phyloP scores from a whole-genome alignment of 1,139 yeast genomes.

The Blastobotrys illinoisensis region DNA sequence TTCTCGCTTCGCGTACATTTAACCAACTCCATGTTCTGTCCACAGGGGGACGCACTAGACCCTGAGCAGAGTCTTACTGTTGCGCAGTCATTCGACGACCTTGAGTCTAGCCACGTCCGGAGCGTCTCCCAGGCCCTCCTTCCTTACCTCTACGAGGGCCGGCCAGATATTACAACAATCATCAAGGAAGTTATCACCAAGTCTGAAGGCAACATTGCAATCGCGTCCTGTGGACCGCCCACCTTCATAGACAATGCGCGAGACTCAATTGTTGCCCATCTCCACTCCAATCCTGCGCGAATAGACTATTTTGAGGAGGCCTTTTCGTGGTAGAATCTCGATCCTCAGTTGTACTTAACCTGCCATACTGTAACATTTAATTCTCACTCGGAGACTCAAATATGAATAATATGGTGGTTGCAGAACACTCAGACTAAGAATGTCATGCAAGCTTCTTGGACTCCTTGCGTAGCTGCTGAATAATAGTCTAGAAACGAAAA shows the following conservation, averaged over 20 bases:
- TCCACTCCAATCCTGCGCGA: constrained; percentile 22
- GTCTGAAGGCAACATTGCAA: constrained; percentile 32
- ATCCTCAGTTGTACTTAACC: too few relatives aligned
- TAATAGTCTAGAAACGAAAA: neutral
- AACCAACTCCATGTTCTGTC: neutral
- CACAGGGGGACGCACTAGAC: neutral
- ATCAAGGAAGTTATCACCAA: constrained; percentile 35
- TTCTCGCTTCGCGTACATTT: neutral
- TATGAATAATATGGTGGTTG: too few relatives aligned
- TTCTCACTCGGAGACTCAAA: too few relatives aligned
- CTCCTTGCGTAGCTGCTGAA: neutral
- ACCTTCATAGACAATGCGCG: constrained; percentile 38
- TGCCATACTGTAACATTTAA: too few relatives aligned
- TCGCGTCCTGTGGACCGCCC: constrained; percentile 44
- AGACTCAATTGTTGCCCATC: constrained; percentile 25
- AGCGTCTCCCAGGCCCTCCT: neutral
- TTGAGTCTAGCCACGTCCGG: neutral
- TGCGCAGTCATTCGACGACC: neutral
- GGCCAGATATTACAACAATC: constrained; percentile 41
- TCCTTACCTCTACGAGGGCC: constrained; percentile 29
- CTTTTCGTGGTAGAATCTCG: constrained; percentile 28
- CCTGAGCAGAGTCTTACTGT: neutral
- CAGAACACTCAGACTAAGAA: too few relatives aligned
- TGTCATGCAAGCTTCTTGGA: neutral
- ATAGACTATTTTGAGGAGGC: constrained; percentile 37